Base-by-base conservation (phyloP, 2,329 filamentous ascomycete species). In the Fusarium domesticum region DNA sequence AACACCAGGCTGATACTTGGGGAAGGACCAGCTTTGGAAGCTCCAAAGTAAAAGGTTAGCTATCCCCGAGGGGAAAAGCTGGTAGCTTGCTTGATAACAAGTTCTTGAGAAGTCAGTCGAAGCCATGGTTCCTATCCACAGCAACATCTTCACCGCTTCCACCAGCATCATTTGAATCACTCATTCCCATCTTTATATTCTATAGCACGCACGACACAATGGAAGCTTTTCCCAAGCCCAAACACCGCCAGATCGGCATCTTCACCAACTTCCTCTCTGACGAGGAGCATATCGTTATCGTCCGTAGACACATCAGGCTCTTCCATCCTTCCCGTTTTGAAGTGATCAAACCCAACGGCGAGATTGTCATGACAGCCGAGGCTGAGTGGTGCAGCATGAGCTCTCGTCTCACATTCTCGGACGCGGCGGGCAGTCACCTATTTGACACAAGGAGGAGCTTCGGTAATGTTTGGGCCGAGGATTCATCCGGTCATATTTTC, bases 361-460 rank as follows among this genome's bases (percentile, higher is more conserved):
- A 71, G 17, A 71, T 77, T 0, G 55, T 84, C 23, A 64, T 84
- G 3, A 11, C 14, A 11, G 23, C 23, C 23, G 14, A 8, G 7
- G 10, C 23, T 28, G 8, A 8, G 14, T 28, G 14, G 8, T 28
- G 23, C 8, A 11, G 8, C 8, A 28, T 28, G 5, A 28, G 23
- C 14, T 8, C 10, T 12, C 23, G 23, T 12, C 8, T 12, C 23
- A 28, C 8, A 4, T 69, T 84, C 35, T 70, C 57, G 43, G 80
- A 84, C 59, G 70, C 73, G 67, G 42, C 57, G 2, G 75, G 73
- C 20, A 75, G 69, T 19, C 72, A 79, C 48, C 69, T 85, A 1
- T 84, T 83, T 59, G 75, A 78, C 43, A 74, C 85, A 8, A 28
- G 10, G 23, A 28, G 23, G 14, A 28, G 23, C 4, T 28, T 8